Evolutionary conservation across 257 asterid genomes (phyloP).

Genomic region (Rehmannia glutinosa): DNA sequence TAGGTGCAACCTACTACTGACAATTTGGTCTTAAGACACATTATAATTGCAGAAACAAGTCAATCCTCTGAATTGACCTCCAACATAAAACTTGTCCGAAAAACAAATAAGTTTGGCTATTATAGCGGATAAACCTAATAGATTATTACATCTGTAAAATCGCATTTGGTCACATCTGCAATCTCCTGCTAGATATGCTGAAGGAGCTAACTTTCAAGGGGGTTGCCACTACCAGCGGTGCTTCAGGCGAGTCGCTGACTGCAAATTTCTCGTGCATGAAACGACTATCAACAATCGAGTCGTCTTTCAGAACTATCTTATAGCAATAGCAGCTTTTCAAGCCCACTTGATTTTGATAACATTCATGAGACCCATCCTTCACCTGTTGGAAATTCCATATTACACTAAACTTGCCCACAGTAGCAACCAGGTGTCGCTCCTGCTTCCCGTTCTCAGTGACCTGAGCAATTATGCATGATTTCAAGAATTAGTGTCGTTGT

Average conservation of each 20-base stretch:
- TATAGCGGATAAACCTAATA: slow-evolving; percentile 1
- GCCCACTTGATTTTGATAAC: slow-evolving; percentile 74
- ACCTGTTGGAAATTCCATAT: slow-evolving; percentile 96
- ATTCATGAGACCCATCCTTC: slow-evolving; percentile 84
- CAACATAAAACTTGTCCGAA: slow-evolving; percentile 1
- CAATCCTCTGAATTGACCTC: slow-evolving; percentile 30
- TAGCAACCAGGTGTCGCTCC: slow-evolving; percentile 93
- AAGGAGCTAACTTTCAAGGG: slow-evolving; percentile 59
- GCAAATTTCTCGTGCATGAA: neutral
- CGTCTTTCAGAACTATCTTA: slow-evolving; percentile 23
- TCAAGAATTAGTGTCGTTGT: neutral
- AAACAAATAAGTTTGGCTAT: neutral
- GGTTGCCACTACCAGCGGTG: neutral
- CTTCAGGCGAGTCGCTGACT: neutral
- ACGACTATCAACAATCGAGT: neutral
- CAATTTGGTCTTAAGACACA: slow-evolving; percentile 9
- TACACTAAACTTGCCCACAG: slow-evolving; percentile 97
- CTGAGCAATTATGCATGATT: slow-evolving; percentile 29
- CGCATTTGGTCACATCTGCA: slow-evolving; percentile 29
- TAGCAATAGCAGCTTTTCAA: slow-evolving; percentile 87
- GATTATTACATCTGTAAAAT: neutral
- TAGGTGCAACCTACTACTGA: slow-evolving; percentile 27
- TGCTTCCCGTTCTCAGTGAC: slow-evolving; percentile 92
- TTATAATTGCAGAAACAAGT: slow-evolving; percentile 14
- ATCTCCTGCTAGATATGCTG: slow-evolving; percentile 79